Percentiles rank a stretch among this genome's conserved stretches.
Conservation (phyloP, 1,139 yeast species). For the Spathaspora sp. region DNA sequence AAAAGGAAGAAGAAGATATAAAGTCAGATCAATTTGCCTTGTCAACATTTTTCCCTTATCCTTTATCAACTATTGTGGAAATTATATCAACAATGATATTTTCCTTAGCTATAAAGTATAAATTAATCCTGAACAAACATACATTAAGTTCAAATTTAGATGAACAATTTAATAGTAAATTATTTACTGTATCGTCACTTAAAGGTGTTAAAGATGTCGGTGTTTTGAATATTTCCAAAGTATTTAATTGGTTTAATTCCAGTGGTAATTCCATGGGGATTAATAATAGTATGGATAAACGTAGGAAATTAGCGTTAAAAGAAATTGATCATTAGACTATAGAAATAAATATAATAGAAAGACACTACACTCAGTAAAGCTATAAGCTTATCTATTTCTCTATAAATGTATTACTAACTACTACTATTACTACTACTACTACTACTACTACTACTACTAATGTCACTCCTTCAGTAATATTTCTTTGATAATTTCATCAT, state of each 20-base stretch:
- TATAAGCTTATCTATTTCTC: not conserved
- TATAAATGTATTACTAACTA: not conserved
- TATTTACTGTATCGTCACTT: constrained; percentile 43
- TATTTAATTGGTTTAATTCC: constrained; percentile 13
- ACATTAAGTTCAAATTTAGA: constrained; percentile 10
- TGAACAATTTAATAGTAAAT: constrained; percentile 31
- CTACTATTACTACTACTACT: too few species aligned
- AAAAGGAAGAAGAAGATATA: not conserved
- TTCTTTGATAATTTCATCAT: not conserved
- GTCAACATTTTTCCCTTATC: constrained; percentile 45
- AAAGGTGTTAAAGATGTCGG: constrained; percentile 40
- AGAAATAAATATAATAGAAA: not conserved
- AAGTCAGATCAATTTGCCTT: constrained; percentile 43
- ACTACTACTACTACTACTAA: too few species aligned
- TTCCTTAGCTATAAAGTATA: constrained; percentile 19
- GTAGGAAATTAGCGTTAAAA: constrained; percentile 43
- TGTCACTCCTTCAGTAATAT: not conserved
- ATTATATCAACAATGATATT: constrained; percentile 19
- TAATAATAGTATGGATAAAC: constrained; percentile 35
- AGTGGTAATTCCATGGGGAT: constrained; percentile 20
- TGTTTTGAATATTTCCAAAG: constrained; percentile 20
- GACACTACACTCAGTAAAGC: not conserved
- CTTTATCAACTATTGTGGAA: constrained; percentile 32
- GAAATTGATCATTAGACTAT: constrained; percentile 27
- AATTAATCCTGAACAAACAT: constrained; percentile 16